These are phyloP conservation scores for Pistacia atlantica DNA, from an alignment of 345 rosid genomes.

Conservation along the genomic window DNA sequence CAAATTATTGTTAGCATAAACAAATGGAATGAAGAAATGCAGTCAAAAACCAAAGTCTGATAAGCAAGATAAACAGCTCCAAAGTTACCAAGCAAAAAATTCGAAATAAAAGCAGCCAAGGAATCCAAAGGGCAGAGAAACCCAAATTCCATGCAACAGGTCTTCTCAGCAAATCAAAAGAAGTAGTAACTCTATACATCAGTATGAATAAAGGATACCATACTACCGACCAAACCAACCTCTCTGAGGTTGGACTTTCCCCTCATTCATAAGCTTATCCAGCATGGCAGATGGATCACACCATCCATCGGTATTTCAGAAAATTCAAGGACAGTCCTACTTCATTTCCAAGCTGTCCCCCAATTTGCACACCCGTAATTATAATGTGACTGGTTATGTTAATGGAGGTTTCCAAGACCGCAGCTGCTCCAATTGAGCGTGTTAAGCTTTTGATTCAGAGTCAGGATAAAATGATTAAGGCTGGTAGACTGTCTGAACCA, in stretches of 20 bases:
- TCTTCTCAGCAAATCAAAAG: slow-evolving; percentile 14
- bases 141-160: slow-evolving; percentile 14
- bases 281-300: slow-evolving; percentile 27
- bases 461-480: too few relatives aligned
- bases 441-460: too few relatives aligned
- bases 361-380: too few relatives aligned
- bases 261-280: slow-evolving; percentile 92
- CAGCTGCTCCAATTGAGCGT: too few relatives aligned
- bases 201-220: slow-evolving; percentile 3
- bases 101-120: neutral
- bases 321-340: too few relatives aligned
- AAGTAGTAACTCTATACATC: slow-evolving; percentile 30
- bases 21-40: slow-evolving; percentile 9
- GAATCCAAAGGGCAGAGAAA: slow-evolving; percentile 1
- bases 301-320: slow-evolving; percentile 12
- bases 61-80: slow-evolving; percentile 16
- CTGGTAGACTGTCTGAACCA: too few relatives aligned
- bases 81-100: slow-evolving; percentile 8
- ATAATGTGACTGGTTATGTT: too few relatives aligned
- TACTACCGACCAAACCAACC: slow-evolving; percentile 75
- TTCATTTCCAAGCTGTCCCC: too few relatives aligned
- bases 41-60: slow-evolving; percentile 15
- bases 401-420: too few relatives aligned
- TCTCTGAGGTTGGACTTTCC: slow-evolving; percentile 68
- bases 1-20: slow-evolving; percentile 11